Evolutionary conservation across 768 basidiomycete genomes (phyloP).

Genomic region (Termitomyces heimii): DNA sequence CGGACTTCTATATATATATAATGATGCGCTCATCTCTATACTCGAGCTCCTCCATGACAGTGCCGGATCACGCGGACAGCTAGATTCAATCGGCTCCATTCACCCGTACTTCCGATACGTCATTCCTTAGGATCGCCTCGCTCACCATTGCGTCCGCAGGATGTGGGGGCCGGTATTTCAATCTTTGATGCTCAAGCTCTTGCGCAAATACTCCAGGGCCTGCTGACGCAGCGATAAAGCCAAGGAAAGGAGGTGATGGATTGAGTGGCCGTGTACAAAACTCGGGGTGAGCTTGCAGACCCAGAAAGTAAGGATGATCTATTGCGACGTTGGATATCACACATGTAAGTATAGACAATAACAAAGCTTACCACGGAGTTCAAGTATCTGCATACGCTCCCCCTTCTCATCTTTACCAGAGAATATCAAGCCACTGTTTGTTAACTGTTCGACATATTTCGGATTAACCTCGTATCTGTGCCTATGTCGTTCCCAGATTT

Average conservation of each 20-base stretch:
- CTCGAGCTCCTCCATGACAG: not conserved
- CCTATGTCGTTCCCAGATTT: slow-evolving; percentile 94
- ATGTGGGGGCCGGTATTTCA: slow-evolving; percentile 66
- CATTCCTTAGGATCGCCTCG: slow-evolving; percentile 49
- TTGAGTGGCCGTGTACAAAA: slow-evolving; percentile 98
- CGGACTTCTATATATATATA: slow-evolving; percentile 6
- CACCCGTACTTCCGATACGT: slow-evolving; percentile 16
- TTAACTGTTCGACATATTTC: slow-evolving; percentile 65
- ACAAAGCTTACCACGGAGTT: slow-evolving; percentile 62
- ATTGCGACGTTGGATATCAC: not conserved
- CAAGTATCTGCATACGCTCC: slow-evolving; percentile 95
- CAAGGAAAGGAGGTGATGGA: slow-evolving; percentile 96
- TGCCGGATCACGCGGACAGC: slow-evolving; percentile 8
- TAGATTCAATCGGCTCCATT: slow-evolving; percentile 17
- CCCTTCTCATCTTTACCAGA: slow-evolving; percentile 91
- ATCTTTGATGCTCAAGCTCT: slow-evolving; percentile 64
- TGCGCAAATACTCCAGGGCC: slow-evolving; percentile 50
- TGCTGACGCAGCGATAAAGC: slow-evolving; percentile 82
- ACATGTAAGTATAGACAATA: not conserved
- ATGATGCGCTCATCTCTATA: slow-evolving; percentile 5
- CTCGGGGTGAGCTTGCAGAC: slow-evolving; percentile 95
- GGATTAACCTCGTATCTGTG: slow-evolving; percentile 97
- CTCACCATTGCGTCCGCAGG: slow-evolving; percentile 69
- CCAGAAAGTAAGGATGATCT: slow-evolving; percentile 95
- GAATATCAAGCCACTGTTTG: slow-evolving; percentile 58